phyloP scores from a whole-genome alignment of 129 eudicot species.

The Chrysanthemum makinoi region DNA sequence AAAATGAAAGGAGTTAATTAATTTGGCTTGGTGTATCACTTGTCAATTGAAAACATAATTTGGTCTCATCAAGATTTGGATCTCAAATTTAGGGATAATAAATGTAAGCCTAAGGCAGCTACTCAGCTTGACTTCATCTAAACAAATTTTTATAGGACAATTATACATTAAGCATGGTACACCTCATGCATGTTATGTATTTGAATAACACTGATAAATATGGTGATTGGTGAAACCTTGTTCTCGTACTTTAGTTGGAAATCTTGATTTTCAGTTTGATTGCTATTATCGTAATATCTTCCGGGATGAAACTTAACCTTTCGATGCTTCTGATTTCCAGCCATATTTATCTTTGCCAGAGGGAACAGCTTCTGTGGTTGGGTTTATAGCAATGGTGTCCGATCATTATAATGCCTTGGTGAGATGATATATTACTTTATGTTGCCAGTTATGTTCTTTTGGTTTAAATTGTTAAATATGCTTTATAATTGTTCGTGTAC shows the following conservation, averaged over 20 bases:
- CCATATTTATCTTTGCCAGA: constrained; percentile 67
- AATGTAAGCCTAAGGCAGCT: neutral
- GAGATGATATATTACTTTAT: constrained; percentile 17
- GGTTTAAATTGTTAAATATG: neutral
- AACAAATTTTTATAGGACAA: neutral
- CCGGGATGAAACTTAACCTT: neutral
- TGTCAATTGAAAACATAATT: neutral
- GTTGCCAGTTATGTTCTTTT: neutral
- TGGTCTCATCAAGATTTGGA: neutral
- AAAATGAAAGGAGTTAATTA: too few species aligned
- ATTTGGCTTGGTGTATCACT: too few species aligned
- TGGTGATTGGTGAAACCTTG: neutral
- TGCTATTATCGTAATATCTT: constrained; percentile 8
- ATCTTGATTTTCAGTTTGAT: constrained; percentile 11
- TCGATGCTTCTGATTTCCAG: constrained; percentile 33
- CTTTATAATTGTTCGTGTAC: constrained; percentile 1
- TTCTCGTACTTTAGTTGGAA: constrained; percentile 3
- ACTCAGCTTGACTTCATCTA: too few species aligned
- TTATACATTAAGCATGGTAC: constrained; percentile 2
- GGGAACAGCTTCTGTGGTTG: constrained; percentile 70
- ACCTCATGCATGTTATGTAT: neutral
- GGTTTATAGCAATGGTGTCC: constrained; percentile 68
- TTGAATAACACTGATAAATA: constrained; percentile 4
- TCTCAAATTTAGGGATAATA: neutral
- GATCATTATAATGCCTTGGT: constrained; percentile 51